Base-by-base conservation (phyloP, 2,329 filamentous ascomycete genomes). In the Cladosporium sp. region DNA sequence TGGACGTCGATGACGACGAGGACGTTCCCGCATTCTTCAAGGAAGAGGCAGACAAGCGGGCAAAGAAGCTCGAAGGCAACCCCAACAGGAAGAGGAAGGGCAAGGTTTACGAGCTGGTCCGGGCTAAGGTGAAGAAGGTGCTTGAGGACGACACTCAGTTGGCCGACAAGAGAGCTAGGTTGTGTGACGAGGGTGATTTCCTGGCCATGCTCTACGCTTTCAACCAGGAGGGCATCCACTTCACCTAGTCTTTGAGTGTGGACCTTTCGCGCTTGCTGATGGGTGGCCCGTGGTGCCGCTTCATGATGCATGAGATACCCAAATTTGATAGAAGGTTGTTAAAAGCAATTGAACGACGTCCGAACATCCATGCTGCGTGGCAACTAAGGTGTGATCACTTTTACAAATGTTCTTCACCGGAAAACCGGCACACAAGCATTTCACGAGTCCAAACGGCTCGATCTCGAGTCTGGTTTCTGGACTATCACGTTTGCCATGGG, bases 141-240 rank as follows among this genome's bases (percentile, higher is more conserved):
- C 83, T 98, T 23, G 90, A 94, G 75, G 87, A 90, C 69, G 88
- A 90, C 65, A 97, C 93, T 0, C 86, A 88, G 57, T 82, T 98
- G 63, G 89, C 89, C 3, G 92, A 96, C 67, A 92, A 91, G 80
- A 84, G 94, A 69, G 87, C 93, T 13, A 86, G 92, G 67, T 89
- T 95, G 82, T 96, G 93, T 74, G 93, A 97, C 74, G 92, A 98
- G 80, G 93, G 91, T 61, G 93, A 97, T 73, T 98, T 97, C 75
- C 79, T 99, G 76, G 89, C 89, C 71, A 78, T 97, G 69, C 79
- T 97, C 68, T 88, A 85, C 77, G 90, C 91, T 1, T 97, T 97
- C 78, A 97, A 97, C 76, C 87, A 92, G 70, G 92, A 96, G 76
- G 92, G 92, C 30, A 94, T 98, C 66, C 94, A 97, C 80, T 98